A percentile compares a stretch with the other conserved stretches of the same genome.
Conservation (phyloP, 345 rosid genomes). For the Anastatica hierochuntica region DNA sequence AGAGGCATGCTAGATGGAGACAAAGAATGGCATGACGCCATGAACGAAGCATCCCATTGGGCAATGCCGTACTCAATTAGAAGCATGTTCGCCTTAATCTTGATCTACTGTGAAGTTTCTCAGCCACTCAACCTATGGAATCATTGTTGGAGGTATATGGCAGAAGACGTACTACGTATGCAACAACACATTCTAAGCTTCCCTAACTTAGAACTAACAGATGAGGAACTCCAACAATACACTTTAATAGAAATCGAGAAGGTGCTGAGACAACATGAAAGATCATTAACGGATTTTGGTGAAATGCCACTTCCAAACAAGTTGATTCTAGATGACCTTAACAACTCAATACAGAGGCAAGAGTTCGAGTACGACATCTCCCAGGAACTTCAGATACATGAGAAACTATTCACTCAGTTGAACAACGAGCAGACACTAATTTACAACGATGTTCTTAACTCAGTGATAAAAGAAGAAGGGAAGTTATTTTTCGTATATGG, state of each 20-base stretch:
- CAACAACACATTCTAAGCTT: too few species aligned
- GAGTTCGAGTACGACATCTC: neutral
- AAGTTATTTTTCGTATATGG: neutral
- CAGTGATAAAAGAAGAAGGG: neutral
- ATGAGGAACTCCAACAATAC: neutral
- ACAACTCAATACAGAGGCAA: neutral
- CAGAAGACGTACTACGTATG: neutral
- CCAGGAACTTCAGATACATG: neutral
- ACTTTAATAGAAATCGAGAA: neutral
- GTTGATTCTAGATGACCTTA: neutral
- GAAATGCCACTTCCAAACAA: neutral
- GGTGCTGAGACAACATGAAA: neutral
- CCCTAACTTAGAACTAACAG: neutral
- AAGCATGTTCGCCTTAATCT: neutral
- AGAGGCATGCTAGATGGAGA: neutral
- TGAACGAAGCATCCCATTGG: neutral
- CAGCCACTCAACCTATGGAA: neutral
- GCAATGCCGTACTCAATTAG: neutral
- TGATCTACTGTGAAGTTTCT: neutral
- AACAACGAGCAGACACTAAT: neutral
- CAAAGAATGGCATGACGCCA: neutral
- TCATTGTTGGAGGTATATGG: neutral
- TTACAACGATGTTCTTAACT: neutral
- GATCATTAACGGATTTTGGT: neutral
- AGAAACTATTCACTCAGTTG: neutral